A percentile compares a stretch with the other conserved stretches of the same genome.
These are phyloP conservation scores for Pseudozyma sp. DNA, from an alignment of 1,284 basidiomycete species.

Conservation along the genomic window DNA sequence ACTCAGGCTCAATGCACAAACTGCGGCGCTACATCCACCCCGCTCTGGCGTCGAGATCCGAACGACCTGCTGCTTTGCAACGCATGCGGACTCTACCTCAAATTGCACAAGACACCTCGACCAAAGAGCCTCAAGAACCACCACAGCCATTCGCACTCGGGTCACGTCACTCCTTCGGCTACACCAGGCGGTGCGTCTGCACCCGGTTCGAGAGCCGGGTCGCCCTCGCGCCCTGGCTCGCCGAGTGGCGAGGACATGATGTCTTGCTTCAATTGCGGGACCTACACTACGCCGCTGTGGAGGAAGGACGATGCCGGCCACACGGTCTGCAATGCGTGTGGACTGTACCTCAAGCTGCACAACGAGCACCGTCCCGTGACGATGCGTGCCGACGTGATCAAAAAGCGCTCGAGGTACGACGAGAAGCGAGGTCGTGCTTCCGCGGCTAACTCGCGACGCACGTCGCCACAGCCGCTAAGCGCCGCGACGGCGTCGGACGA, in stretches of 20 bases:
- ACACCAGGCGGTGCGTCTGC: constrained; percentile 48
- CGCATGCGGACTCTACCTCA: constrained; percentile 66
- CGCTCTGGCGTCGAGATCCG: constrained; percentile 63
- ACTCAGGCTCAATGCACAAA: constrained; percentile 60
- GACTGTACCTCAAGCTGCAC: constrained; percentile 63
- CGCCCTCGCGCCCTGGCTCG: constrained; percentile 33
- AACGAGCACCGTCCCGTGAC: constrained; percentile 58
- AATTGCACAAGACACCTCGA: constrained; percentile 65
- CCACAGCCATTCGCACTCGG: constrained; percentile 49
- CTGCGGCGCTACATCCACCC: constrained; percentile 63
- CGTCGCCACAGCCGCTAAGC: constrained; percentile 43
- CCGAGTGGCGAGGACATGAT: constrained; percentile 41
- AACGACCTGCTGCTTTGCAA: constrained; percentile 65
- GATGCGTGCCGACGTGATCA: constrained; percentile 66
- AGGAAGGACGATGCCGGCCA: constrained; percentile 61
- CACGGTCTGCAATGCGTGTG: constrained; percentile 65
- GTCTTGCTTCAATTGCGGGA: constrained; percentile 66
- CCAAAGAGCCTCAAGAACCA: constrained; percentile 61
- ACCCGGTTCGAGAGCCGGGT: constrained; percentile 34
- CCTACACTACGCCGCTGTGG: constrained; percentile 66
- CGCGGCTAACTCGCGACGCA: constrained; percentile 28
- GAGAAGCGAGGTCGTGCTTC: constrained; percentile 42
- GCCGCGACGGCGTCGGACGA: not conserved
- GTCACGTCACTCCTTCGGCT: constrained; percentile 48
- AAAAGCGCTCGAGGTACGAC: constrained; percentile 63